phyloP scores from a whole-genome alignment of 768 basidiomycete genomes.

The Lactarius evosmus region DNA sequence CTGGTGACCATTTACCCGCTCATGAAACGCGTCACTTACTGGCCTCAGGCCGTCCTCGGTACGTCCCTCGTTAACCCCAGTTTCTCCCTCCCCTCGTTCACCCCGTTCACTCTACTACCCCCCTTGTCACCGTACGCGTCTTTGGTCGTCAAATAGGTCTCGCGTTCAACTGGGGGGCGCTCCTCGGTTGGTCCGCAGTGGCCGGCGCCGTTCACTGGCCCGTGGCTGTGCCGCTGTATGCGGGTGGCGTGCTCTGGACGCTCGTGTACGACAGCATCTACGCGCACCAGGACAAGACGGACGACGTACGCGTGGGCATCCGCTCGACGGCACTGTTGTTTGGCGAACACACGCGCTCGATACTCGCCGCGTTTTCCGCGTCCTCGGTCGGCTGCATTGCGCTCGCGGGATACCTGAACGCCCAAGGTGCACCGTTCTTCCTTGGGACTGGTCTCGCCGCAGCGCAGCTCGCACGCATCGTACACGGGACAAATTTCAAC shows the following conservation, averaged over 20 bases:
- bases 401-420: constrained; percentile 77
- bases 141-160: constrained; percentile 53
- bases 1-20: constrained; percentile 88
- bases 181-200: constrained; percentile 96
- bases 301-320: constrained; percentile 86
- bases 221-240: constrained; percentile 83
- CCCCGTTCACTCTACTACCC: too few species aligned
- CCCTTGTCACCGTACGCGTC: background rate
- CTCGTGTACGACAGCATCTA: constrained; percentile 97
- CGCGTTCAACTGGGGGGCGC: constrained; percentile 95
- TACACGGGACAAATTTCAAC: constrained; percentile 74
- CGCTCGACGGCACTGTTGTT: constrained; percentile 94
- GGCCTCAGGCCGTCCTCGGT: constrained; percentile 97
- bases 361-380: constrained; percentile 70
- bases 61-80: constrained; percentile 30
- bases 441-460: constrained; percentile 70
- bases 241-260: constrained; percentile 89
- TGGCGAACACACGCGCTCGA: constrained; percentile 66
- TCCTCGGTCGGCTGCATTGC: constrained; percentile 72
- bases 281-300: constrained; percentile 96
- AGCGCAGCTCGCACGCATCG: constrained; percentile 71
- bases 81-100: background rate
- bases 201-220: constrained; percentile 76
- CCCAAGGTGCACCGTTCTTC: constrained; percentile 75
- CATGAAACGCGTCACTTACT: constrained; percentile 96